Evolutionary conservation across 139 green algal species (phyloP), one percentile per base, ranked within the genome.

Genomic region (Dunaliella primolecta): DNA sequence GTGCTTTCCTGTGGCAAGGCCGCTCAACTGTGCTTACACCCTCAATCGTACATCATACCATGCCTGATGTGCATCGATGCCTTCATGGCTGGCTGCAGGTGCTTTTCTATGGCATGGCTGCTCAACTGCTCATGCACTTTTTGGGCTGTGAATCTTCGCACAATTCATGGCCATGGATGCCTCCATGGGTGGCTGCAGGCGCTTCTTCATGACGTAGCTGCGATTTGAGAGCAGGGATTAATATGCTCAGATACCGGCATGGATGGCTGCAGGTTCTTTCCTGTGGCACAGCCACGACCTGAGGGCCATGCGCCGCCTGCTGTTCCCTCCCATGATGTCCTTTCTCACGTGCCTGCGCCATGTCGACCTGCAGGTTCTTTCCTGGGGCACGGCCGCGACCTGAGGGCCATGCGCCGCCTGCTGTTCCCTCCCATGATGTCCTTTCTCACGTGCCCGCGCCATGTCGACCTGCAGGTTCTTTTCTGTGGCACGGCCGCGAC

Each of bases 401-500:
- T 96, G 86, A 87, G 90, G 2, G 88, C 92, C 38, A 94, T 93
- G 84, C 89, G 88, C 70, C 91, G 93, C n/a, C 90, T 95, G 81
- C 81, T 96, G 35, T 92, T 92, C 29, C 93, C 93, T 0, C 93
- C 93, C 3, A 83, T 96, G 83, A 91, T 95, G 89, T 84, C 83
- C 82, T 84, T 95, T 81, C 88, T 93, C 23, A 90, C 90, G 0
- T 92, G 85, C 81, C 91, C 91, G 36, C 86, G 86, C 27, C 77
- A 89, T 20, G 93, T 87, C 23, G 86, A 84, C 24, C 30, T 80
- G 38, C 89, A 87, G 92, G 94, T 1, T 84, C 85, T 1, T 90
- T 96, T 85, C 88, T 93, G 83, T 97, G 94, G 94, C 92, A 97
- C 38, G 92, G 93, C 0, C 86, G 93, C 1, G 92, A 96, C 77